These are phyloP conservation scores for Backusella macrospora DNA, from an alignment of 192 early-diverging fungal genomes.

Conservation along the genomic window DNA sequence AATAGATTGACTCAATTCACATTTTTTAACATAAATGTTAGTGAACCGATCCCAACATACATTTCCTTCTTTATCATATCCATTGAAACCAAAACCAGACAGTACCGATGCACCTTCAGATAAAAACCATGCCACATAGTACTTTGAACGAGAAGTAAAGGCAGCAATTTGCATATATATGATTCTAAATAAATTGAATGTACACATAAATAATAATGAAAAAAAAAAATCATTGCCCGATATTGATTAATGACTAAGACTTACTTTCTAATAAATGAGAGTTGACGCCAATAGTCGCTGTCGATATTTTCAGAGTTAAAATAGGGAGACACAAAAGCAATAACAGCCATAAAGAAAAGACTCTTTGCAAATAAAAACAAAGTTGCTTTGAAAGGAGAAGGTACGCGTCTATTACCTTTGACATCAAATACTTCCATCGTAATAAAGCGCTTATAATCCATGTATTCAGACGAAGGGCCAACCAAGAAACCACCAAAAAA, in stretches of 20 bases:
- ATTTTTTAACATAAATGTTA: constrained; percentile 73
- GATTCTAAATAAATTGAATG: constrained; percentile 40
- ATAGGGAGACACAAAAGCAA: constrained; percentile 5
- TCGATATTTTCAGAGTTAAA: not conserved
- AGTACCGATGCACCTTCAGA: constrained; percentile 85
- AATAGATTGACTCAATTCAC: constrained; percentile 79
- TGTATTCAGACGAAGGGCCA: constrained; percentile 83
- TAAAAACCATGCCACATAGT: constrained; percentile 92
- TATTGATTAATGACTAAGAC: not conserved
- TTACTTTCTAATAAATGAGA: not conserved
- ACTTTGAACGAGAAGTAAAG: constrained; percentile 71
- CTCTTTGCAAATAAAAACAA: not conserved
- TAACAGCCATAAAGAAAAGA: constrained; percentile 2
- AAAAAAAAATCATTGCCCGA: not conserved
- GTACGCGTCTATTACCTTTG: constrained; percentile 1
- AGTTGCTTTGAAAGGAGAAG: not conserved
- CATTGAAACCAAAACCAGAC: constrained; percentile 83
- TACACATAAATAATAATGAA: not conserved
- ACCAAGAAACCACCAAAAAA: constrained; percentile 87
- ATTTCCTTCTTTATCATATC: constrained; percentile 56
- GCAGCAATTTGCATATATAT: constrained; percentile 63
- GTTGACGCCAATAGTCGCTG: not conserved
- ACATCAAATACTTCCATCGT: constrained; percentile 1
- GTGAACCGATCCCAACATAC: constrained; percentile 72
- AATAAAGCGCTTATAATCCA: constrained; percentile 58